Conservation (phyloP, 768 basidiomycete genomes). For the Lactifluus echinatus region DNA sequence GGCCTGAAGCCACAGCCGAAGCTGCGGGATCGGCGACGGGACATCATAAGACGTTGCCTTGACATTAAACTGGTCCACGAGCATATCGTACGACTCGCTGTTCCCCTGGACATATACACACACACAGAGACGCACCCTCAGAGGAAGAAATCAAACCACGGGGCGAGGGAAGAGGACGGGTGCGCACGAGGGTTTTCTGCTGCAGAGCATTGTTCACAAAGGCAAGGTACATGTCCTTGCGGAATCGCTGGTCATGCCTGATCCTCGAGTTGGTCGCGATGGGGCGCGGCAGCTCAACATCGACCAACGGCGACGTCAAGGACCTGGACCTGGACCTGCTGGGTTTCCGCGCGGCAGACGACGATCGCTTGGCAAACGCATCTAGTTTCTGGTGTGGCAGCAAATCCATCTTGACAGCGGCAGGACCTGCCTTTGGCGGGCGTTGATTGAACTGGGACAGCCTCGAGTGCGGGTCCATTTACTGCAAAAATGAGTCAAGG, state of each 20-base stretch:
- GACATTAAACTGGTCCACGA: slow-evolving; percentile 77
- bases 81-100: slow-evolving; percentile 73
- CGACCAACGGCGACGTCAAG: slow-evolving; percentile 15
- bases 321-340: slow-evolving; percentile 1
- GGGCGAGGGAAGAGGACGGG: too few species aligned
- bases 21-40: slow-evolving; percentile 37
- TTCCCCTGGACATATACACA: slow-evolving; percentile 43
- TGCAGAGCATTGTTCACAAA: slow-evolving; percentile 77
- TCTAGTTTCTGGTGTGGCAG: slow-evolving; percentile 28
- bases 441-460: slow-evolving; percentile 69
- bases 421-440: slow-evolving; percentile 58
- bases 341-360: not conserved
- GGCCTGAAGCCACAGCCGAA: slow-evolving; percentile 76
- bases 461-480: slow-evolving; percentile 74
- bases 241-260: slow-evolving; percentile 66
- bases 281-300: slow-evolving; percentile 37
- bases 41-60: slow-evolving; percentile 32
- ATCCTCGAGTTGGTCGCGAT: slow-evolving; percentile 75
- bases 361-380: slow-evolving; percentile 33
- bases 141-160: slow-evolving; percentile 7
- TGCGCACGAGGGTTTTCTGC: slow-evolving; percentile 57
- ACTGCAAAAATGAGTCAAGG: too few species aligned
- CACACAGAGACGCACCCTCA: too few species aligned
- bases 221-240: slow-evolving; percentile 76
- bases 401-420: slow-evolving; percentile 37